Percentiles rank a stretch among this genome's conserved stretches.
phyloP scores from a whole-genome alignment of 2,329 filamentous ascomycete genomes.

The Colletotrichum tropicale region DNA sequence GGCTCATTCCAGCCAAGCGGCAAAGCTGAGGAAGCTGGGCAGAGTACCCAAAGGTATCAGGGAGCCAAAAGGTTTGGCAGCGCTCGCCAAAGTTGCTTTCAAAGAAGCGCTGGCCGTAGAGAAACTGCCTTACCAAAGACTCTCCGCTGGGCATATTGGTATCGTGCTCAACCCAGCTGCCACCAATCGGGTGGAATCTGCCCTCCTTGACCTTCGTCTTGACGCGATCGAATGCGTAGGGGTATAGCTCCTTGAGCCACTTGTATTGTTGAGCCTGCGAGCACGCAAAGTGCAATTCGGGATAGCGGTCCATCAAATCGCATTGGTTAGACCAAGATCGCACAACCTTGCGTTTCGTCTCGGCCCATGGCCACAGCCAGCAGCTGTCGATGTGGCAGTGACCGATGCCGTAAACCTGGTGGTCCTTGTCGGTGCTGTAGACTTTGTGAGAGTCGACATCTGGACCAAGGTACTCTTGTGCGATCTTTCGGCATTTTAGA shows the following conservation, averaged over 20 bases:
- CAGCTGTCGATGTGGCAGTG: conserved; percentile 98
- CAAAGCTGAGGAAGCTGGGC: conserved; percentile 93
- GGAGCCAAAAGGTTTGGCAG: conserved; percentile 93
- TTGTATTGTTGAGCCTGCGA: conserved; percentile 98
- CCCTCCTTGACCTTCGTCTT: conserved; percentile 90
- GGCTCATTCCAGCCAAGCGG: conserved; percentile 90
- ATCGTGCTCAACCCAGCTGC: conserved; percentile 98
- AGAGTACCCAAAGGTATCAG: conserved; percentile 97
- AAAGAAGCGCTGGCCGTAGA: conserved; percentile 95
- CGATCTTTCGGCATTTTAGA: conserved; percentile 80
- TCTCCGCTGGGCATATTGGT: conserved; percentile 97
- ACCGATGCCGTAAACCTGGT: conserved; percentile 86
- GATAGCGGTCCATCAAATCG: conserved; percentile 92
- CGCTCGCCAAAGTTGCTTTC: conserved; percentile 90
- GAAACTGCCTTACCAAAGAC: conserved; percentile 89
- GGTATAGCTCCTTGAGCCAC: conserved; percentile 92
- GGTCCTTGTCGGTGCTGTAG: conserved; percentile 75
- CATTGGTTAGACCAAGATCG: conserved; percentile 98
- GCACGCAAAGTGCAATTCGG: conserved; percentile 89
- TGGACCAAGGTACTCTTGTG: conserved; percentile 80
- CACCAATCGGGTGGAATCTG: conserved; percentile 92
- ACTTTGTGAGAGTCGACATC: conserved; percentile 83
- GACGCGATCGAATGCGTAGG: conserved; percentile 86
- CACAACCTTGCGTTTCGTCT: conserved; percentile 95
- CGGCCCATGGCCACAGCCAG: conserved; percentile 98